Evolutionary conservation across 2,329 filamentous ascomycete genomes (phyloP).

Genomic region (Fusarium sp.): DNA sequence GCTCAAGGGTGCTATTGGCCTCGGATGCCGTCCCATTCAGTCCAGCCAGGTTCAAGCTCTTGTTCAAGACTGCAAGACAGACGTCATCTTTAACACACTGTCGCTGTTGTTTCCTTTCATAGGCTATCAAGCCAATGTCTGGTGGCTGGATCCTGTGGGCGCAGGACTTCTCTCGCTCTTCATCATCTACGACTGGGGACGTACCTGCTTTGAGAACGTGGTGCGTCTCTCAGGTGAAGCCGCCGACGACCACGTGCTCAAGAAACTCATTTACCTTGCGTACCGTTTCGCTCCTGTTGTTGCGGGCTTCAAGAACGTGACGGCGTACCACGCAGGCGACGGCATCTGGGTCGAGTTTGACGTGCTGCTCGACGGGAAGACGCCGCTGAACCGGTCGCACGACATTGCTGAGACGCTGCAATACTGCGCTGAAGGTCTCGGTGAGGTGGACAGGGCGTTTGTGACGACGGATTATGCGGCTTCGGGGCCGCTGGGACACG

Average conservation of each 20-base stretch:
- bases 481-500: constrained; percentile 48
- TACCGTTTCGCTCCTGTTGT: constrained; percentile 50
- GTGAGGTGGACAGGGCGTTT: constrained; percentile 49
- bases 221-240: constrained; percentile 49
- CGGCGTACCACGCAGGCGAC: constrained; percentile 50
- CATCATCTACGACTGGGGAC: constrained; percentile 76
- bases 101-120: constrained; percentile 86
- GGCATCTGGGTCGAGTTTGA: constrained; percentile 52
- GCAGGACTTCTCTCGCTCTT: constrained; percentile 71
- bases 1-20: constrained; percentile 82
- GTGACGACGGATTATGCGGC: constrained; percentile 51
- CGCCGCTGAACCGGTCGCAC: constrained; percentile 47
- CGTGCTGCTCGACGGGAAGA: constrained; percentile 48
- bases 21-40: constrained; percentile 84
- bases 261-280: constrained; percentile 49
- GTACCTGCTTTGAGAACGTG: constrained; percentile 57
- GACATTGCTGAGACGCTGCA: constrained; percentile 51
- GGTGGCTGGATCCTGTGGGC: constrained; percentile 74
- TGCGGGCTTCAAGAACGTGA: constrained; percentile 49
- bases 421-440: constrained; percentile 50
- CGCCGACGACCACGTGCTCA: constrained; percentile 45
- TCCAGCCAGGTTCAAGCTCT: constrained; percentile 85
- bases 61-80: constrained; percentile 61
- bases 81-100: constrained; percentile 89
- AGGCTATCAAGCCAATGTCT: constrained; percentile 66